phyloP scores from a whole-genome alignment of 1,284 basidiomycete species.

The Schizophyllum commune region DNA sequence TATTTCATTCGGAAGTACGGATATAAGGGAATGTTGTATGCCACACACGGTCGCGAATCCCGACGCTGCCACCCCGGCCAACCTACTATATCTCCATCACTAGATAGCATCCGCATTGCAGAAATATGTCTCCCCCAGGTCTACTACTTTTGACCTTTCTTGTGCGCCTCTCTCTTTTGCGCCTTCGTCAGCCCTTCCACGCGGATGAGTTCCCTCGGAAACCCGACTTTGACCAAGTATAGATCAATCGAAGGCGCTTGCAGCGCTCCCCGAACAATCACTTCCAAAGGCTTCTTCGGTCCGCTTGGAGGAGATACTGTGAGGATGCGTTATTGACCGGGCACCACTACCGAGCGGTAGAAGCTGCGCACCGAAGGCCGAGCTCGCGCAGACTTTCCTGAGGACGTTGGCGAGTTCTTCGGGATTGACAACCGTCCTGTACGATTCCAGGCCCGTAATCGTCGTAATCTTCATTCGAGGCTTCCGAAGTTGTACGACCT shows the following conservation, averaged over 20 bases:
- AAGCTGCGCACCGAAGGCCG: constrained; percentile 53
- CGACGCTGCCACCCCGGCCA: no score
- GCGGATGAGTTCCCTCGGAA: constrained; percentile 77
- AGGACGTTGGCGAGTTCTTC: constrained; percentile 80
- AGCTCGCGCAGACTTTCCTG: constrained; percentile 66
- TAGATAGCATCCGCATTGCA: no score
- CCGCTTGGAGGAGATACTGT: constrained; percentile 39
- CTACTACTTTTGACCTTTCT: no score
- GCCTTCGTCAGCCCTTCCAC: constrained; percentile 5
- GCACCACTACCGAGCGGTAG: neutral
- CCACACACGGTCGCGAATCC: no score
- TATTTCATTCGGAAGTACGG: no score
- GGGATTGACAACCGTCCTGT: constrained; percentile 43
- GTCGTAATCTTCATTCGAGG: constrained; percentile 73
- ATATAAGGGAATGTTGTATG: no score
- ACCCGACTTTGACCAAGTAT: constrained; percentile 57
- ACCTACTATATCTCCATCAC: no score
- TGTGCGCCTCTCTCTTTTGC: neutral
- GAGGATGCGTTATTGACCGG: constrained; percentile 17
- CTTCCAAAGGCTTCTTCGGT: constrained; percentile 50
- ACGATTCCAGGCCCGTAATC: constrained; percentile 73
- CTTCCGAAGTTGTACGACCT: constrained; percentile 70
- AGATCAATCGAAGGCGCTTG: constrained; percentile 63
- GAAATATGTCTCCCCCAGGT: no score
- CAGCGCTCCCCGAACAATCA: constrained; percentile 72